Conservation (phyloP, 129 eudicot species). For the Ambrosia artemisiifolia region DNA sequence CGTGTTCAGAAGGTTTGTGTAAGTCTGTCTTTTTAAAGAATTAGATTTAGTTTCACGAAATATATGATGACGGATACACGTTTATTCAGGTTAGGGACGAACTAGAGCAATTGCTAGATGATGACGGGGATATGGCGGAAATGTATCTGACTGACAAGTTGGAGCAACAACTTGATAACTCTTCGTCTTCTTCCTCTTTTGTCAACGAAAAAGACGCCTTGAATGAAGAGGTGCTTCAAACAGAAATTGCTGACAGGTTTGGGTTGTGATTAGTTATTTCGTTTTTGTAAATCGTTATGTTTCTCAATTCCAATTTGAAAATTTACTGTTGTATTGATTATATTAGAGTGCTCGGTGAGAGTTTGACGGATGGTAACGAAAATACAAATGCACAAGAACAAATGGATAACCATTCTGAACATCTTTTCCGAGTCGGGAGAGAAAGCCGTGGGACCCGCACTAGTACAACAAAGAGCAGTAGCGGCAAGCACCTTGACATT, state of each 20-base stretch:
- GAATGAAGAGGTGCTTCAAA: slow-evolving; percentile 32
- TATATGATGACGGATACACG: neutral
- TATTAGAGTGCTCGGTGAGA: slow-evolving; percentile 16
- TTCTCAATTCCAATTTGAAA: neutral
- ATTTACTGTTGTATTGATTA: neutral
- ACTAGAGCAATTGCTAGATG: slow-evolving; percentile 62
- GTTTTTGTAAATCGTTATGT: neutral
- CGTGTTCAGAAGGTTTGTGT: slow-evolving; percentile 59
- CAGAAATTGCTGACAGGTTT: slow-evolving; percentile 34
- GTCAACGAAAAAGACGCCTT: slow-evolving; percentile 29
- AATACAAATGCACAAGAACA: slow-evolving; percentile 14
- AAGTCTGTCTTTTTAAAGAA: neutral
- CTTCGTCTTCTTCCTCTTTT: slow-evolving; percentile 33
- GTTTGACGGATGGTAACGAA: slow-evolving; percentile 6
- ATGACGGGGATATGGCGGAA: slow-evolving; percentile 67
- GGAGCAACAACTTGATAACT: slow-evolving; percentile 36
- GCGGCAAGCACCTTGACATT: slow-evolving; percentile 42
- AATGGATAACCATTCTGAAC: slow-evolving; percentile 20
- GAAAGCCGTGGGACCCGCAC: slow-evolving; percentile 35
- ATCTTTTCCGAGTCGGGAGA: slow-evolving; percentile 26
- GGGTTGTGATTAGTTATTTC: neutral
- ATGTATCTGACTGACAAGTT: slow-evolving; percentile 60
- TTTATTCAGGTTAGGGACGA: slow-evolving; percentile 54
- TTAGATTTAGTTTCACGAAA: neutral
- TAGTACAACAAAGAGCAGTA: slow-evolving; percentile 32